These are phyloP conservation scores for Candida pseudoviswanathii DNA, from an alignment of 1,139 yeast species.

Conservation along the genomic window DNA sequence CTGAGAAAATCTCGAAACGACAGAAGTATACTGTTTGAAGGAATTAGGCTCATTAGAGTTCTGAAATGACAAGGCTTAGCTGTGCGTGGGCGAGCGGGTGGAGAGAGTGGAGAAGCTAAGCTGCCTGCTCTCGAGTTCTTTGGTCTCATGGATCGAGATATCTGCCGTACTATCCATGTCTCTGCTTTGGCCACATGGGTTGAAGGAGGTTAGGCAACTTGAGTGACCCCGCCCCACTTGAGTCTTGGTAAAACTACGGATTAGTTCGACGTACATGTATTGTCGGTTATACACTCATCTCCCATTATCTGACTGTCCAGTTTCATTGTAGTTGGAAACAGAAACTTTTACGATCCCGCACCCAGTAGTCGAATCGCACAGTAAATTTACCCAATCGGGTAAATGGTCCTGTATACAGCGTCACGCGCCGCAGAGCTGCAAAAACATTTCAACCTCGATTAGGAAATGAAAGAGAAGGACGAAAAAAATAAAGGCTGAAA, in stretches of 20 bases:
- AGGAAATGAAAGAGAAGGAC: constrained; percentile 2
- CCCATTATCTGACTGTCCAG: background rate
- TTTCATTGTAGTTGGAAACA: background rate
- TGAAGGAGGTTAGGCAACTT: too few species aligned
- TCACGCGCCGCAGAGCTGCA: constrained; percentile 4
- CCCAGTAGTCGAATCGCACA: background rate
- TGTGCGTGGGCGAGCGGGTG: background rate
- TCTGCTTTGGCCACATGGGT: too few species aligned
- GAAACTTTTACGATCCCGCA: background rate
- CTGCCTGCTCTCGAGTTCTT: too few species aligned
- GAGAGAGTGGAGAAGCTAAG: background rate
- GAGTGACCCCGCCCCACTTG: too few species aligned
- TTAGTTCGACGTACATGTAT: too few species aligned
- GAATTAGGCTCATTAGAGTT: background rate
- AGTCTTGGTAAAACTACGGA: too few species aligned
- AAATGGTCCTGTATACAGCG: background rate
- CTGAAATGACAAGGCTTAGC: background rate
- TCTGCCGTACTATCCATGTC: too few species aligned
- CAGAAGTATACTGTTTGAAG: background rate
- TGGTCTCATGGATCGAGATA: too few species aligned
- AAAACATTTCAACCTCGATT: constrained; percentile 6
- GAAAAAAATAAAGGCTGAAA: background rate
- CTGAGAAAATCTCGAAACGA: background rate
- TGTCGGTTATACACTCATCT: background rate
- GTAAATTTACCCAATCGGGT: constrained; percentile 4